Base-by-base conservation (phyloP, 768 basidiomycete species). In the Leccinum subtestaceum region DNA sequence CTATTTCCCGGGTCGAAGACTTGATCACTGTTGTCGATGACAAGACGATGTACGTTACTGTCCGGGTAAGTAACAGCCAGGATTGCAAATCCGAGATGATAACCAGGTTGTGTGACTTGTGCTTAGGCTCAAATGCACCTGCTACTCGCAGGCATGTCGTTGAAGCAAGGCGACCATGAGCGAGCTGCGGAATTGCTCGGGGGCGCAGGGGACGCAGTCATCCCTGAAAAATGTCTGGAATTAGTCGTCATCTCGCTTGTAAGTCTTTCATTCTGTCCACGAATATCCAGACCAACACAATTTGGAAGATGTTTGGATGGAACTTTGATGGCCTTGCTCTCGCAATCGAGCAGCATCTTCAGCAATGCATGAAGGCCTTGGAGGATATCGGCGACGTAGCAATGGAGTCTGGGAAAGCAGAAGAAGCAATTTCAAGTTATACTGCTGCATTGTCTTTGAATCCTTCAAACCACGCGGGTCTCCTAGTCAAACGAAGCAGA, bases 401-500 rank as follows among this genome's bases (percentile, higher is more conserved):
- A 4, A 0, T 47, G 4, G 3, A 17, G 11, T 40, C 53, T 10
- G 12, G 34, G 2, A 27, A 57, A 40, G 15, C 43, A 15, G 13
- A 55, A 17, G 27, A 27, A 21, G 63, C 63, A 0, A 32, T 61
- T 19, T 11, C n/a, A 6, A 55, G 19, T 3, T 62, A 53, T 11
- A 57, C 55, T 10, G 3, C 29, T 15, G 60, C 46, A 1, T 11
- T 62, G 31, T 53, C 34, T 13, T 25, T 62, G 3, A n/a, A 54
- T 31, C 15, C 53, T 7, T 54, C 53, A 5, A 34, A 34, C 5
- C 19, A 2, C 13, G 12, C 6, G 3, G 15, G 34, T 27, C 58
- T 61, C 6, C n/a, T 60, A n/a, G 55, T 64, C 1, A 45, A 60
- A 21, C 63, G 59, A 31, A 60, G 63, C 50, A 54, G 45, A 36